Percentiles rank a stretch among this genome's conserved stretches.
Evolutionary conservation across 2,329 filamentous ascomycete species (phyloP).

Genomic region (Cladosporium colombiae): DNA sequence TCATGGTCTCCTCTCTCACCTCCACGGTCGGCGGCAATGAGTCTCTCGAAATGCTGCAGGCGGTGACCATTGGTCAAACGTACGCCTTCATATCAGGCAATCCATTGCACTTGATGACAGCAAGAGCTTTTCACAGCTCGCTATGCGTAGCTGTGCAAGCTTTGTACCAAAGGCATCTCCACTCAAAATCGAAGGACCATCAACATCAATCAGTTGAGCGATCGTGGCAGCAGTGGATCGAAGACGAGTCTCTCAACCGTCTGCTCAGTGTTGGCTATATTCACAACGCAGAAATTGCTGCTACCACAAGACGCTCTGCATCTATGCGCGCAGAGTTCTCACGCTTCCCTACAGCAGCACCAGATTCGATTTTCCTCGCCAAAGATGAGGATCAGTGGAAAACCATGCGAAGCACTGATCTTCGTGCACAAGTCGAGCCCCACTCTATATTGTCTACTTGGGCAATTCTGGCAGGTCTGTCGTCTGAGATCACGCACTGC

Average conservation of each 20-base stretch:
- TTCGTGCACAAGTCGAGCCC: neutral
- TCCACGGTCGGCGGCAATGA: neutral
- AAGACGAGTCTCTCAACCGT: slow-evolving; percentile 9
- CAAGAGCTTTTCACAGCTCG: slow-evolving; percentile 16
- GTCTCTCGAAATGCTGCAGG: slow-evolving; percentile 13
- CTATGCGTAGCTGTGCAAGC: neutral
- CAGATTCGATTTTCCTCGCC: neutral
- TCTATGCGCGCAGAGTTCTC: neutral
- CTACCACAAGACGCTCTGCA: slow-evolving; percentile 6
- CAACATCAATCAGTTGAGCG: no score
- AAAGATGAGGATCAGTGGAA: neutral
- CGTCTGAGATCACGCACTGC: neutral
- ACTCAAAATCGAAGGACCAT: neutral
- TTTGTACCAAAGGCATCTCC: neutral
- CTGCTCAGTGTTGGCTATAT: slow-evolving; percentile 10
- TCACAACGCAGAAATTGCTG: slow-evolving; percentile 19
- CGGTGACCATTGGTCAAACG: slow-evolving; percentile 19
- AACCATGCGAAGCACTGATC: neutral
- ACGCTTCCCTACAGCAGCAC: neutral
- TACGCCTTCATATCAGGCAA: slow-evolving; percentile 16
- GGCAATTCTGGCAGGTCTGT: neutral
- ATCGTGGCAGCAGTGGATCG: slow-evolving; percentile 12
- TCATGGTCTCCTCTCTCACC: slow-evolving; percentile 9
- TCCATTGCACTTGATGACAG: slow-evolving; percentile 5
- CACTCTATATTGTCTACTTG: neutral